Evolutionary conservation across 352 stramenopile species (phyloP), one percentile per base, ranked within the genome.

Genomic region (Globisporangium yorkense): DNA sequence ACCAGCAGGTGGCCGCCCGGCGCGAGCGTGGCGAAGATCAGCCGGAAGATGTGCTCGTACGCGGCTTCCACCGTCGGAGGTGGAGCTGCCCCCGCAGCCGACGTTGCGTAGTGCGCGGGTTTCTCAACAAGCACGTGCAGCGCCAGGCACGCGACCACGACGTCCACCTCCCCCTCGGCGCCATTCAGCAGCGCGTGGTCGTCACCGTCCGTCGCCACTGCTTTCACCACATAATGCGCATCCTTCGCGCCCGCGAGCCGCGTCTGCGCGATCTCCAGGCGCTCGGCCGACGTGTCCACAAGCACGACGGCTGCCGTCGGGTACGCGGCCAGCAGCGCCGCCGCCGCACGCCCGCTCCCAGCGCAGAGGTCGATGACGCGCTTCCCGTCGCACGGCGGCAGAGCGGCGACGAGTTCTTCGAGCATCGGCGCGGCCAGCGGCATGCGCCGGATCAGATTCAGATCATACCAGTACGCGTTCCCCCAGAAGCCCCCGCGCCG

Each of bases 391-490:
- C 83, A 89, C 5, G 83, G 83, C 18, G 83, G 83, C 40, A 92
- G 57, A 15, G 80, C 76, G 0, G 72, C 49, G 9, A 91, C 53
- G 37, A 92, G 68, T 61, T 92, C 72, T 9, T 75, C 56, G n/a
- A 89, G 62, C 64, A 89, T 78, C 2, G 63, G 51, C 51, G 84
- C 75, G n/a, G 72, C 78, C 16, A 84, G 66, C 21, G 80, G 80
- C 64, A 92, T 57, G 41, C 83, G 75, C 18, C 60, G 69, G 55
- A 75, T 59, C 7, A 92, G 40, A 18, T 92, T 71, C 47, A 89
- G 66, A 41, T 92, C 83, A 67, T 92, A 92, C 83, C 83, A 92
- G 58, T 75, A 73, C 18, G 80, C 74, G 43, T 92, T 75, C 24
- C 77, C 76, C 80, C 80, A 92, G 53, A 92, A 92, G 12, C 83